Base-by-base conservation (phyloP, 1,139 yeast genomes). In the Hyphopichia buzzinii region DNA sequence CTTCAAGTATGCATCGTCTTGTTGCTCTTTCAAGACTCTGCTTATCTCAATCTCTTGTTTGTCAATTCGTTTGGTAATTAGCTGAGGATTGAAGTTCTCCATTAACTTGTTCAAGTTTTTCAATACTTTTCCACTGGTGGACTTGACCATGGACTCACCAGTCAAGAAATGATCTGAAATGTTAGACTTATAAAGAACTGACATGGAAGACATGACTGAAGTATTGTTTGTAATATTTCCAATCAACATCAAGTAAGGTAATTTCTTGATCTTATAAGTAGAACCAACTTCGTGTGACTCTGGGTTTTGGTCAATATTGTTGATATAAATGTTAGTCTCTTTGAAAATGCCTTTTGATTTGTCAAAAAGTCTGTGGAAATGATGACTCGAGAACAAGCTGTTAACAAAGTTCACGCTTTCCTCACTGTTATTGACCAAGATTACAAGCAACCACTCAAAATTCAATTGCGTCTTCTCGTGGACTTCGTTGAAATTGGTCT, bases 1-100 rank as follows among this genome's bases (percentile, higher is more conserved):
- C 46, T 68, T 68, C 34, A 63, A 54, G 46, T 76, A 79, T 2
- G 83, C 84, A 34, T 65, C 72, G 46, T 79, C 83, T 48, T 79
- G 84, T 46, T 74, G 74, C 45, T 74, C 72, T 48, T 79, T 74
- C 28, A 79, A 52, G 21, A 67, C 32, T 34, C 84, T 56, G 28
- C 81, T 64, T 33, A 67, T 52, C 40, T 78, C 80, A 32, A 74
- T 67, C 44, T 77, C 81, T 44, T 71, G 74, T 46, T 70, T 72
- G 50, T 78, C 84, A 32, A 62, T 62, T 32, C 78, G 55, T 28
- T 74, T 72, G 3, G 76, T 59, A 1, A 78, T 57, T 23, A 79
- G 52, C 48, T 78, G 83, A 0, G 83, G 81, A 39, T 69, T 72
- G 52, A 64, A 77, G 34, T 64, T 61, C 6, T 62, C 68, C 11